These are phyloP conservation scores for Globisporangium radiosum DNA, from an alignment of 352 stramenopile species.

Conservation along the genomic window DNA sequence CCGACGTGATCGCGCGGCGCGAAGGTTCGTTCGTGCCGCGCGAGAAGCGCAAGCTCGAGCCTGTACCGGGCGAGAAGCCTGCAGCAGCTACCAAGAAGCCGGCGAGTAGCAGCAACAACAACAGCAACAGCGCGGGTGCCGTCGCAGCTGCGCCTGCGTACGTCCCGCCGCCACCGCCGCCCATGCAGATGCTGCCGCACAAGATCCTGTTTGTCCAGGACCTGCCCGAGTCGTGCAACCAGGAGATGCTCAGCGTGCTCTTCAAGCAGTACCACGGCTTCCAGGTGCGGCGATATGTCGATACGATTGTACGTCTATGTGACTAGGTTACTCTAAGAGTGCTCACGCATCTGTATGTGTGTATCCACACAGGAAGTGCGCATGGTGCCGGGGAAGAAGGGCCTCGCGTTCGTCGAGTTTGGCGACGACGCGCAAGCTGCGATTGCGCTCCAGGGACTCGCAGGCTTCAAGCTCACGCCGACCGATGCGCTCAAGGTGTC, in stretches of 20 bases:
- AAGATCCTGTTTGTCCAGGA: conserved; percentile 93
- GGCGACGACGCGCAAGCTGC: conserved; percentile 75
- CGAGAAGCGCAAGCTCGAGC: conserved; percentile 77
- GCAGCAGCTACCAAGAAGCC: conserved; percentile 15
- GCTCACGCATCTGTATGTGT: conserved; percentile 4
- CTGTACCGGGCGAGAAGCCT: conserved; percentile 23
- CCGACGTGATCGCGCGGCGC: conserved; percentile 67
- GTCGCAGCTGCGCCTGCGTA: conserved; percentile 10
- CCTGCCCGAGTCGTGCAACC: conserved; percentile 92
- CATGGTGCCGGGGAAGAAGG: conserved; percentile 91
- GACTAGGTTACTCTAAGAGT: too few species aligned
- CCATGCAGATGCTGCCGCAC: conserved; percentile 64
- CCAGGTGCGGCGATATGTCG: conserved; percentile 42
- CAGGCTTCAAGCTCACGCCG: conserved; percentile 80
- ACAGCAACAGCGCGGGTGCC: conserved; percentile 11
- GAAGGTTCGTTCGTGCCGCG: conserved; percentile 69
- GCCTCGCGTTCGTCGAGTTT: conserved; percentile 97
- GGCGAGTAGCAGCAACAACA: conserved; percentile 24
- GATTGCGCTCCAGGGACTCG: conserved; percentile 75
- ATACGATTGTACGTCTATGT: too few species aligned
- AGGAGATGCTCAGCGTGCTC: conserved; percentile 94
- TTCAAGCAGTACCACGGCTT: conserved; percentile 97
- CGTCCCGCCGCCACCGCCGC: conserved; percentile 29
- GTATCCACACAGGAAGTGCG: conserved; percentile 76
- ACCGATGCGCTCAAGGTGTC: conserved; percentile 78